These are phyloP conservation scores for Lactifluus volemus DNA, from an alignment of 768 basidiomycete genomes.

Conservation along the genomic window DNA sequence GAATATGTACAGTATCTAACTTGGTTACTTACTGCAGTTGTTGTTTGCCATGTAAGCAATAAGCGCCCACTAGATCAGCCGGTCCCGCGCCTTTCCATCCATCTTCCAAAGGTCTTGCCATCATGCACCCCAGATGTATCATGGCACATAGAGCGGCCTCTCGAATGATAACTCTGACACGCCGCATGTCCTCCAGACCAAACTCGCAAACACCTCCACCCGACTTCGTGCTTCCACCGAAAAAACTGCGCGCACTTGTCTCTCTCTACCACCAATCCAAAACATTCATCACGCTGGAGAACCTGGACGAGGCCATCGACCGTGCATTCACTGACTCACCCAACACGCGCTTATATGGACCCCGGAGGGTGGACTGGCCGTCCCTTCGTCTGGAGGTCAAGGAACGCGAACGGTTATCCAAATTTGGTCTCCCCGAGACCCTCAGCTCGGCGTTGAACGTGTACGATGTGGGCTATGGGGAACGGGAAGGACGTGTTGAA, in stretches of 20 bases:
- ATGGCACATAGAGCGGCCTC: background rate
- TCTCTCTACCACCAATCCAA: slow-evolving; percentile 71
- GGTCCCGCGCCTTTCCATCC: background rate
- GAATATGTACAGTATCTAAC: background rate
- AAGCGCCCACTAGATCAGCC: background rate
- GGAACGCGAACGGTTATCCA: slow-evolving; percentile 12
- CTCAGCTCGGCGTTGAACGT: background rate
- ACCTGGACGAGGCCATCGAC: slow-evolving; percentile 56
- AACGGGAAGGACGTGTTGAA: slow-evolving; percentile 3
- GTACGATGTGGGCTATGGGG: background rate
- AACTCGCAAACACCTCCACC: slow-evolving; percentile 7
- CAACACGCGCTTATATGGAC: background rate
- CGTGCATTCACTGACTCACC: slow-evolving; percentile 38
- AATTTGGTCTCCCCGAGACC: slow-evolving; percentile 13
- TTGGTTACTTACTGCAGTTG: too few relatives aligned
- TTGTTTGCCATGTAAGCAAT: background rate
- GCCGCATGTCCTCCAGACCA: slow-evolving; percentile 19
- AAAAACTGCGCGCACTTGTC: slow-evolving; percentile 62
- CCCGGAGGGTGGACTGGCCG: slow-evolving; percentile 16
- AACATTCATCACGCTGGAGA: slow-evolving; percentile 62
- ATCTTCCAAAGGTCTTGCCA: background rate
- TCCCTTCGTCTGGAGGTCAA: slow-evolving; percentile 18
- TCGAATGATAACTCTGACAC: background rate
- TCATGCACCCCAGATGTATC: slow-evolving; percentile 7
- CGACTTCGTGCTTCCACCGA: slow-evolving; percentile 36